phyloP scores from a whole-genome alignment of 257 asterid genomes.

The Linderniella brevidens region DNA sequence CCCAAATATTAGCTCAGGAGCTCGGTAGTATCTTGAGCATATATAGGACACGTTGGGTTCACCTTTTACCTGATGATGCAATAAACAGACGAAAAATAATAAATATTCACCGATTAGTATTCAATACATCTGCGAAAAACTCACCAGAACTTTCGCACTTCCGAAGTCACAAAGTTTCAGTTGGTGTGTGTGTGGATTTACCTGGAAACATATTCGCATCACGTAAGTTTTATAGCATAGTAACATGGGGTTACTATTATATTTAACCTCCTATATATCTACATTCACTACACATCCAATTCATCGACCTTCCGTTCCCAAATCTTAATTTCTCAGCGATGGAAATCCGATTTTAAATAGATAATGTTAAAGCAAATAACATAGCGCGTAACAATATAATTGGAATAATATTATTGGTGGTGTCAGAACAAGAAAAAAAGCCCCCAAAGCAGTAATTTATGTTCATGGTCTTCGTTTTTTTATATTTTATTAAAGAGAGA shows the following conservation, averaged over 20 bases:
- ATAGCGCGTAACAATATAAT: too few species aligned
- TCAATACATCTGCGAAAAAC: constrained; percentile 7
- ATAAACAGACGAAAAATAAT: not conserved
- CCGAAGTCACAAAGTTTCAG: constrained; percentile 71
- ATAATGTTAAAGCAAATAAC: too few species aligned
- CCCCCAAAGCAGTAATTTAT: too few species aligned
- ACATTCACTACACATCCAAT: too few species aligned
- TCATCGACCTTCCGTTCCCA: too few species aligned
- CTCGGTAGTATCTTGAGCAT: constrained; percentile 86
- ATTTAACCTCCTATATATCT: too few species aligned
- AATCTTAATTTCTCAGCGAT: too few species aligned
- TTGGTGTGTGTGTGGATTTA: constrained; percentile 54
- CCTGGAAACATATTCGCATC: constrained; percentile 17
- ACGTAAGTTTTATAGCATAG: not conserved
- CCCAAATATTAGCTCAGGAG: constrained; percentile 88
- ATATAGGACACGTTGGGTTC: constrained; percentile 86
- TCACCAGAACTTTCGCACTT: constrained; percentile 59
- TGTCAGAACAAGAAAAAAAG: too few species aligned
- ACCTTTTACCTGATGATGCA: constrained; percentile 45
- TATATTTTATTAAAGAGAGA: too few species aligned
- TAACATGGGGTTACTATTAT: not conserved
- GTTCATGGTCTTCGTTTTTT: too few species aligned
- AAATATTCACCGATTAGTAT: not conserved
- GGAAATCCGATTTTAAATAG: too few species aligned
- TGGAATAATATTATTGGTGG: too few species aligned